Conservation (phyloP, 129 eudicot genomes). For the Sambucus nigra region DNA sequence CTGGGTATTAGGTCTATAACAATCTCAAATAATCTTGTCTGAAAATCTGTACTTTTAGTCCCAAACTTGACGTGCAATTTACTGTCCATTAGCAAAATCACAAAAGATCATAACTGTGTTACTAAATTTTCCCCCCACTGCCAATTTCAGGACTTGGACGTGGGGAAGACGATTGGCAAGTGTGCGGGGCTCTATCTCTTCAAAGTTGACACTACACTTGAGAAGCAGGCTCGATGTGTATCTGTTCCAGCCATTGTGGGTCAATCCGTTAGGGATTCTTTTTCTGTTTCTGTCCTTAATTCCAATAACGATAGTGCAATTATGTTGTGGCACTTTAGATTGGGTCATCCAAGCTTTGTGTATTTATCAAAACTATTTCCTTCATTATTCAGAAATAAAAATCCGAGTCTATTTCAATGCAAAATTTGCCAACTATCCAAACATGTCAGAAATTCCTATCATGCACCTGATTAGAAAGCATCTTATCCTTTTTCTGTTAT, state of each 20-base stretch:
- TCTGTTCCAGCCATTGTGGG: neutral
- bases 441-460: neutral
- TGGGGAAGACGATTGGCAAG: slow-evolving; percentile 3
- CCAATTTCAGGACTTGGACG: neutral
- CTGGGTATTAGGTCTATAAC: neutral
- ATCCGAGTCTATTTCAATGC: neutral
- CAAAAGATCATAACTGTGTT: neutral
- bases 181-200: slow-evolving; percentile 6
- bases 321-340: neutral
- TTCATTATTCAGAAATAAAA: neutral
- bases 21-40: neutral
- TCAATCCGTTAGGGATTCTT: neutral
- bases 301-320: neutral
- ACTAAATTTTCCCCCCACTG: slow-evolving; percentile 1
- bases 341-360: neutral
- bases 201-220: neutral
- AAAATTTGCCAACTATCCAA: neutral
- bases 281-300: neutral
- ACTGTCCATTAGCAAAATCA: neutral
- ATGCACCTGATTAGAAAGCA: neutral
- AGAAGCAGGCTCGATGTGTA: neutral
- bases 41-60: neutral
- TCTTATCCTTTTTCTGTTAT: neutral
- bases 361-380: neutral
- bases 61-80: neutral